Evolutionary conservation across 768 basidiomycete genomes (phyloP).

Genomic region (Solioccasus polychromus): DNA sequence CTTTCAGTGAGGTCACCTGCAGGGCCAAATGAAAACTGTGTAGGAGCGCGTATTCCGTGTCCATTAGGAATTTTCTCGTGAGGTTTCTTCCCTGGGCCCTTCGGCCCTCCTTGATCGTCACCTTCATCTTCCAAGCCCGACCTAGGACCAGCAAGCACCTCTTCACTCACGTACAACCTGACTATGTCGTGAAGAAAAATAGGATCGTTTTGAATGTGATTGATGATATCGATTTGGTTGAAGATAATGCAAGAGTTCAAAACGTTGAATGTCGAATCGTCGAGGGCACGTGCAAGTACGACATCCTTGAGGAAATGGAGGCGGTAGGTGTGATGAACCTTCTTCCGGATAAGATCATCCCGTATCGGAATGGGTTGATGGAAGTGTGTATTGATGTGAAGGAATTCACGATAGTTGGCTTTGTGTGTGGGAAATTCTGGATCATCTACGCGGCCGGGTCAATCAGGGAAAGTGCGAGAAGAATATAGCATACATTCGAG

Average conservation of each 20-base stretch:
- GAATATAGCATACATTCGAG: slow-evolving; percentile 79
- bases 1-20: slow-evolving; percentile 53
- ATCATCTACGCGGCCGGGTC: slow-evolving; percentile 61
- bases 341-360: slow-evolving; percentile 71
- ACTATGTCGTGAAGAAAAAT: slow-evolving; percentile 78
- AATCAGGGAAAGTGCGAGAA: slow-evolving; percentile 3
- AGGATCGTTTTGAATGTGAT: slow-evolving; percentile 77
- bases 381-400: slow-evolving; percentile 77
- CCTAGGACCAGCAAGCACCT: slow-evolving; percentile 47
- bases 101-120: slow-evolving; percentile 21
- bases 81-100: slow-evolving; percentile 38
- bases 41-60: slow-evolving; percentile 20
- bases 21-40: slow-evolving; percentile 53
- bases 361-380: slow-evolving; percentile 86
- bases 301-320: slow-evolving; percentile 98
- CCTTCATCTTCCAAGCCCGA: slow-evolving; percentile 29
- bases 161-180: slow-evolving; percentile 68
- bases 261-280: slow-evolving; percentile 96
- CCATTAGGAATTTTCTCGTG: slow-evolving; percentile 37
- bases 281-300: slow-evolving; percentile 89
- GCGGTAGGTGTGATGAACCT: slow-evolving; percentile 96
- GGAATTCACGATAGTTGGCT: slow-evolving; percentile 94
- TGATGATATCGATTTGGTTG: slow-evolving; percentile 98
- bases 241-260: slow-evolving; percentile 97
- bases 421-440: slow-evolving; percentile 97